Base-by-base conservation (phyloP, 805 yeast genomes). In the Starmerella lactis-condensi region DNA sequence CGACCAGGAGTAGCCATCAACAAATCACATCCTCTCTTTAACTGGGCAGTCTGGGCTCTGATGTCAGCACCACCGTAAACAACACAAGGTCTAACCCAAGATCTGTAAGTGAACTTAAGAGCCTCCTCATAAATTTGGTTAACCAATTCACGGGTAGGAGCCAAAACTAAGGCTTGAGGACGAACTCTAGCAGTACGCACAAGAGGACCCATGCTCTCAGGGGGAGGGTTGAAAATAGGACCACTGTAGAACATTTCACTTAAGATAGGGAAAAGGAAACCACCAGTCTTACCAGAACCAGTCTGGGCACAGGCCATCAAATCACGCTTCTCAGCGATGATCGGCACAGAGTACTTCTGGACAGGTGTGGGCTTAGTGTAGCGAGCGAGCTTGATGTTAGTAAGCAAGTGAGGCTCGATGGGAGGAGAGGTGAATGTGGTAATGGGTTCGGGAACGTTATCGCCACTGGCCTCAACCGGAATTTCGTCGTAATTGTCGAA, bases 271-370 rank as follows among this genome's bases (percentile, higher is more conserved):
- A 89, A 89, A 54, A 89, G 65, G 69, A 89, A 89, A 45, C 98
- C 99, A 68, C 96, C 98, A 53, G 99, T 89, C 65, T 89, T 89
- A 70, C 99, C 99, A 37, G 96, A 83, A 75, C 93, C 93, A 46
- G 93, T 79, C 65, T 81, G 93, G 37, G 93, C 93, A 69, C 93
- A 81, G 22, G 93, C 93, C 93, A 79, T 81, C 60, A 79, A 67
- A 60, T 79, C 93, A 60, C 93, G 71, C 49, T 83, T 81, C 38
- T 64, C 71, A 37, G 85, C 79, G 43, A 81, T 85, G 43, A 81
- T 79, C 44, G 93, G 93, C 42, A 81, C 75, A 27, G 93, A 81
- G 65, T 79, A 79, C 60, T 81, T 81, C 57, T 79, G 93, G 36
- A 79, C 93, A 31, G 93, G 98, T 22, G 99, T 89, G 53, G 98